phyloP scores from a whole-genome alignment of 2,329 filamentous ascomycete species.

The Sporothrix humicola region DNA sequence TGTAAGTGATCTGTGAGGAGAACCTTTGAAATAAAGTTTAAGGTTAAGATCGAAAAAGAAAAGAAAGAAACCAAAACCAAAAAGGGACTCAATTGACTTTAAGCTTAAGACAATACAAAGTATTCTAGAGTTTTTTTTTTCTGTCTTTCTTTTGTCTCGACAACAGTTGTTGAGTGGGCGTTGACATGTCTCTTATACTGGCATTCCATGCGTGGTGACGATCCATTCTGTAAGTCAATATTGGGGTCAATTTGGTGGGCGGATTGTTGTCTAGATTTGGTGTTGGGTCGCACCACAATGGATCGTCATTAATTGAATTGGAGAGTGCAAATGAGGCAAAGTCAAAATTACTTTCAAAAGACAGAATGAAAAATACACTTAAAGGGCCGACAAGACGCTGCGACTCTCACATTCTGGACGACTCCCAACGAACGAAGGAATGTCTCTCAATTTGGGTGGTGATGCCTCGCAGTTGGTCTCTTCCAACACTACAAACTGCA shows the following conservation, averaged over 20 bases:
- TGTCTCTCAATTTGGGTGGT: not conserved
- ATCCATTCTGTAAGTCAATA: conserved; percentile 1
- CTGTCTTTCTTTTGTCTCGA: not conserved
- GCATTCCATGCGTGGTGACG: conserved; percentile 12
- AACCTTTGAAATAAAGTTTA: not conserved
- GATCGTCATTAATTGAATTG: not conserved
- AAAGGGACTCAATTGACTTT: not conserved
- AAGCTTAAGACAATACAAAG: not conserved
- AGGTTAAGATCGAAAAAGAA: not conserved
- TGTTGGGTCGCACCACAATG: not conserved
- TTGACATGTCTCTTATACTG: conserved; percentile 8
- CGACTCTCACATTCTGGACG: not conserved
- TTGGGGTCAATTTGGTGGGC: too few relatives aligned
- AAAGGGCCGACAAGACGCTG: not conserved
- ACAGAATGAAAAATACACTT: not conserved
- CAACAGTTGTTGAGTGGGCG: conserved; percentile 11
- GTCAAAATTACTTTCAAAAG: not conserved
- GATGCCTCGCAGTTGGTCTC: not conserved
- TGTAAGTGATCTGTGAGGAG: not conserved
- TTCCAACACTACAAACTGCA: not conserved
- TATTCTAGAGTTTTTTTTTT: too few relatives aligned
- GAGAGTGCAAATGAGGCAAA: not conserved
- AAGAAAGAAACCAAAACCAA: not conserved
- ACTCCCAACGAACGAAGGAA: not conserved
- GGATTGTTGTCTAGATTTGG: not conserved